Conservation (phyloP, 2,329 filamentous ascomycete species). For the Colletotrichum nymphaeae region DNA sequence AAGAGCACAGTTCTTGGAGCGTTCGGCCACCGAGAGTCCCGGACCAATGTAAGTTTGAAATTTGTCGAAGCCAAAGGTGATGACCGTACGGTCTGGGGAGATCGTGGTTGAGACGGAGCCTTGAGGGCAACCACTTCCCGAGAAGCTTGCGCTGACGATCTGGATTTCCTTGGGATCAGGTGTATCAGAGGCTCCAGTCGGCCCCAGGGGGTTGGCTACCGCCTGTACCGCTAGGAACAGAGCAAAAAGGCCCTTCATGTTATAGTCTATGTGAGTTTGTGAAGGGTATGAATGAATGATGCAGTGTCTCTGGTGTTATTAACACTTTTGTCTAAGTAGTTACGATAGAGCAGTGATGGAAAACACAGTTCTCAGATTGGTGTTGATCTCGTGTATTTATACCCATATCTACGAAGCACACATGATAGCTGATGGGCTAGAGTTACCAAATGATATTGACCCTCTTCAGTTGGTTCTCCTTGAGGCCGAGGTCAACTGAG, state of each 20-base stretch:
- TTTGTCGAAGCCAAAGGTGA: conserved; percentile 59
- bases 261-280: conserved; percentile 33
- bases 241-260: conserved; percentile 50
- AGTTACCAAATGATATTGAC: not conserved
- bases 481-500: no score
- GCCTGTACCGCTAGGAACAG: conserved; percentile 50
- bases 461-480: not conserved
- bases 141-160: conserved; percentile 53
- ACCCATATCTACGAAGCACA: not conserved
- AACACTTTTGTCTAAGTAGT: not conserved
- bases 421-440: not conserved
- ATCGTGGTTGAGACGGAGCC: conserved; percentile 55
- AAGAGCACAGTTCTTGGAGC: conserved; percentile 60
- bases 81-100: conserved; percentile 55
- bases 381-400: not conserved
- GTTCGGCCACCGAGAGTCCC: conserved; percentile 47
- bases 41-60: conserved; percentile 61
- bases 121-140: conserved; percentile 58
- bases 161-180: conserved; percentile 55
- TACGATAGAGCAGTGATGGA: not conserved
- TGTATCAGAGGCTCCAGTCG: conserved; percentile 45
- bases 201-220: conserved; percentile 48
- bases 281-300: not conserved
- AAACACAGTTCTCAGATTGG: not conserved
- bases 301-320: not conserved